Base-by-base conservation (phyloP, 495 filamentous ascomycete genomes). In the Penicillium parvum region DNA sequence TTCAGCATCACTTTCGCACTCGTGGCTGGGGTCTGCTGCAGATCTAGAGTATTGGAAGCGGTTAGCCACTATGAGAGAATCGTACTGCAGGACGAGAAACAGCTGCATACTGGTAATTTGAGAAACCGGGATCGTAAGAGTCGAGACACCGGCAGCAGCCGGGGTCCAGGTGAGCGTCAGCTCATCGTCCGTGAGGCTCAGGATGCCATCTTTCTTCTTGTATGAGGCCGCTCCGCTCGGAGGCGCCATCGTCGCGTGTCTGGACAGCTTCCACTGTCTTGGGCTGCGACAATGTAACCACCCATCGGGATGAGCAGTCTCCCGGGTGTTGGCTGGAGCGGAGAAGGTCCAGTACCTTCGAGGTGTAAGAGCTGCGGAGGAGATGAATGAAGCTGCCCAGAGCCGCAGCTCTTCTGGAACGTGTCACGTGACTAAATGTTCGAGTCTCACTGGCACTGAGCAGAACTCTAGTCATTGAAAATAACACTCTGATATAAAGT, bases 201-300 rank as follows among this genome's bases (percentile, higher is more conserved):
- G 73, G 53, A 76, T 79, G 60, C 92, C 92, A 73, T 96, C 89
- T 69, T 91, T 90, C 75, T 98, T 98, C 71, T 96, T 97, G 76
- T 91, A 96, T 39, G 81, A 74, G 43, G 88, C 84, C 45, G 77
- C 76, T 56, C 81, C 87, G 63, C 76, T 79, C 40, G 77, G 77
- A 61, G 82, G 68, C 58, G 83, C 65, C 68, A 73, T 73, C 55
- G 59, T 69, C 56, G 52, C 55, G 54, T 49, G 53, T 58, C 52
- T 67, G 51, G 58, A 63, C 64, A 63, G 65, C 62, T 59, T 65
- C 59, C 69, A 71, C 66, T 68, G 61, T 70, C 58, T 55, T 64
- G 60, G 45, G 52, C 53, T 39, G 53, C 49, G 55, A 50, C 51
- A 58, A 61, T 45, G 48, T 47, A 56, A 64, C 63, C 56, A 64